Evolutionary conservation across 2,329 filamentous ascomycete genomes (phyloP).

Genomic region (Aspergillus ochraceoroseus): DNA sequence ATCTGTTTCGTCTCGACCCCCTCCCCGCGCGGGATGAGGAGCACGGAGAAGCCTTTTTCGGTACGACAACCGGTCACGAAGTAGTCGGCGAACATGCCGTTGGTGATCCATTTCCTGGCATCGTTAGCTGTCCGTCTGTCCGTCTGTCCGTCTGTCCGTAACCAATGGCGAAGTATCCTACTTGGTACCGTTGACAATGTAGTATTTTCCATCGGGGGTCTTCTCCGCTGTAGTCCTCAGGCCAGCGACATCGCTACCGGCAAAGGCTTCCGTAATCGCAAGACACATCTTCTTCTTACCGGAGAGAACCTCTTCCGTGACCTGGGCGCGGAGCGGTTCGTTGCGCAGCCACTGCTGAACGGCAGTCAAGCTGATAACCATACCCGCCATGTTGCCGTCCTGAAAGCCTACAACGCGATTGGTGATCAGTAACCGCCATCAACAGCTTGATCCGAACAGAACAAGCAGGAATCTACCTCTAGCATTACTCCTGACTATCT

Average conservation of each 20-base stretch:
- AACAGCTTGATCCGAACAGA: background rate
- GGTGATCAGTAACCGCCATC: too few relatives aligned
- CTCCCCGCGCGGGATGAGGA: conserved; percentile 68
- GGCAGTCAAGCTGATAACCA: conserved; percentile 76
- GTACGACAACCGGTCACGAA: conserved; percentile 78
- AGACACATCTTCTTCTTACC: conserved; percentile 85
- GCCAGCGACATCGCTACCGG: conserved; percentile 74
- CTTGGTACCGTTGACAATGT: conserved; percentile 51
- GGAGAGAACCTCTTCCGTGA: conserved; percentile 67
- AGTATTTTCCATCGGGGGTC: conserved; percentile 68
- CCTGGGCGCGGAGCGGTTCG: conserved; percentile 58
- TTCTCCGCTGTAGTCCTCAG: conserved; percentile 73
- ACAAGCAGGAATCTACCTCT: conserved; percentile 44
- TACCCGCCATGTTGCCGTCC: conserved; percentile 81
- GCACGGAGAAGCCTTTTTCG: conserved; percentile 70
- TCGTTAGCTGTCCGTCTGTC: conserved; percentile 7
- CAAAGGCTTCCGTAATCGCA: conserved; percentile 84
- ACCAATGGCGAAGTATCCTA: too few relatives aligned
- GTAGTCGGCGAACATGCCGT: conserved; percentile 75
- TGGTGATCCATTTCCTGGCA: conserved; percentile 80
- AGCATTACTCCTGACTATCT: conserved; percentile 64
- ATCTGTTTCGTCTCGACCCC: conserved; percentile 62
- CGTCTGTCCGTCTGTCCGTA: too few relatives aligned
- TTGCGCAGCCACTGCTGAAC: conserved; percentile 74
- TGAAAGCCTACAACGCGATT: conserved; percentile 58